Base-by-base conservation (phyloP, 768 basidiomycete species). In the Russula emetica region DNA sequence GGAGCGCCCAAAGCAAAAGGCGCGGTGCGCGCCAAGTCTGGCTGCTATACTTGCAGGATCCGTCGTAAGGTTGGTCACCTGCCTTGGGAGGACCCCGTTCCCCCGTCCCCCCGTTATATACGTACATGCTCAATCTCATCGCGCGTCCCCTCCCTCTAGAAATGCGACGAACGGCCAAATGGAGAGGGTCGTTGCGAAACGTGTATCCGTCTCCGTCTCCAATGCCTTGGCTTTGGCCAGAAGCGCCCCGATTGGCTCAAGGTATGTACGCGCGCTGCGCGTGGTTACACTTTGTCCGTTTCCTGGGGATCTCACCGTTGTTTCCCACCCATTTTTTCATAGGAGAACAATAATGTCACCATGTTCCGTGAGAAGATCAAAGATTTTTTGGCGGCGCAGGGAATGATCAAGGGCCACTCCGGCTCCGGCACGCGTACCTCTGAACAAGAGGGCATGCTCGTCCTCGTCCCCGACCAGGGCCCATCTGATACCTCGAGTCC, bases 331-430 rank as follows among this genome's bases (percentile, higher is more conserved):
- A n/a, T 56, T 50, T 55, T 51, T 32, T 32, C 68, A 26, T 68
- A 92, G 90, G 87, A 90, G 73, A 84, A 77, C 69, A 81, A 83
- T 66, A 86, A 84, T 65, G 88, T 91, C 4, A 71, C 81, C 40
- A 82, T 83, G 64, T 76, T 90, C 45, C 81, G 90, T 60, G 88
- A 90, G 69, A 88, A 85, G 76, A 92, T 91, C 71, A 92, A 92
- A 76, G 75, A 76, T 1, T 89, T 90, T 70, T 80, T 92, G 26
- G 88, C 88, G 0, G 82, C 88, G 0, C 88, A 92, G 73, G 90
- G 90, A 54, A 90, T 92, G 88, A 92, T 93, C 75, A 92, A 92
- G 75, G 91, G 91, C 32, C 90, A 92, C 70, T 87, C 90, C 22
- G 87, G 87, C 61, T 77, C 86, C 30, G 85, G 83, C 2, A 79